Evolutionary conservation across 2,329 filamentous ascomycete genomes (phyloP).

Genomic region (Huntiella savannae): DNA sequence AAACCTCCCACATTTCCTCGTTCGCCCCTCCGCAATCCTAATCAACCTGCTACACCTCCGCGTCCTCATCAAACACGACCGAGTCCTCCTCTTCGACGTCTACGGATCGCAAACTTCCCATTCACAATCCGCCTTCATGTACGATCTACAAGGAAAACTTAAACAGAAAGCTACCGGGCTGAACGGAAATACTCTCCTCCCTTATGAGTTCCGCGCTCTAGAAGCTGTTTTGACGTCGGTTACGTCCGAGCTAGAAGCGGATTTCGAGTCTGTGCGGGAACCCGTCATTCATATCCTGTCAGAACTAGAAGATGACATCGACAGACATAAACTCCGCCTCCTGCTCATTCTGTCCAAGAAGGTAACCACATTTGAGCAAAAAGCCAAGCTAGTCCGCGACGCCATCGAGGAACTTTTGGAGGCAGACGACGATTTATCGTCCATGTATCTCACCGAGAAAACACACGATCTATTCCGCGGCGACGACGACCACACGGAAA

Average conservation of each 20-base stretch:
- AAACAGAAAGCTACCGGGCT: constrained; percentile 43
- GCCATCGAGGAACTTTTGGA: constrained; percentile 90
- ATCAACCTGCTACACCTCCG: constrained; percentile 93
- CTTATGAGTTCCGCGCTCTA: constrained; percentile 89
- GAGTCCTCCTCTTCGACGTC: constrained; percentile 86
- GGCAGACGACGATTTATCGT: constrained; percentile 81
- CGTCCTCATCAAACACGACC: constrained; percentile 85
- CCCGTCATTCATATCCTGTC: constrained; percentile 76
- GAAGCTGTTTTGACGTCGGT: constrained; percentile 91
- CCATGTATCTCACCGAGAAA: constrained; percentile 93
- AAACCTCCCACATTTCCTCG: constrained; percentile 82
- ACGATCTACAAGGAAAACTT: constrained; percentile 83
- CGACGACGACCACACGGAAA: constrained; percentile 81
- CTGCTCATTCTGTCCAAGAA: constrained; percentile 90
- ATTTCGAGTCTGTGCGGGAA: constrained; percentile 85
- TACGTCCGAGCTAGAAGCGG: constrained; percentile 75
- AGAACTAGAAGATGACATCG: constrained; percentile 90
- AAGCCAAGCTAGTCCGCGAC: constrained; percentile 80
- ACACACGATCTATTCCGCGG: constrained; percentile 50
- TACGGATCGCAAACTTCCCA: constrained; percentile 91
- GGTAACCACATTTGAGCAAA: constrained; percentile 92
- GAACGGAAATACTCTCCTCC: constrained; percentile 34
- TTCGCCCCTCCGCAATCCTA: constrained; percentile 80
- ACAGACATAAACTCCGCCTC: constrained; percentile 77
- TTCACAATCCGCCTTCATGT: constrained; percentile 93